A percentile compares a stretch with the other conserved stretches of the same genome.
Evolutionary conservation across 192 early-diverging fungal genomes (phyloP).

Genomic region (Pilobolus umbonatus): DNA sequence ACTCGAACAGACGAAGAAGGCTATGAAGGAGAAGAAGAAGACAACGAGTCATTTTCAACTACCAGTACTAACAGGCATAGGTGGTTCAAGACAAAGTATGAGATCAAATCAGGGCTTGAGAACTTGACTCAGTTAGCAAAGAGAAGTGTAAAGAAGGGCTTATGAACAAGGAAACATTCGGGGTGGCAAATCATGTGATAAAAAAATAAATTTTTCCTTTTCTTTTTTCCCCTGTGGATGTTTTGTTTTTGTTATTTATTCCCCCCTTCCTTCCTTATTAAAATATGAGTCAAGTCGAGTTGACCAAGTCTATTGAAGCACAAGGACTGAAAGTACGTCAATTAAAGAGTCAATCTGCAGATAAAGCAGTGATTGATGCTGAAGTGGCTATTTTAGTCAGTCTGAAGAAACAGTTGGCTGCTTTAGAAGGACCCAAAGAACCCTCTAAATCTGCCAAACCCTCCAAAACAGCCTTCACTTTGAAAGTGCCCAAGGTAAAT

Average conservation of each 20-base stretch:
- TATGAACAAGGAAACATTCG: too few relatives aligned
- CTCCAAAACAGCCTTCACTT: slow-evolving; percentile 48
- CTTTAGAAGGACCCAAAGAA: slow-evolving; percentile 23
- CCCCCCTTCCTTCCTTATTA: background rate
- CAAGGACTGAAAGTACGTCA: slow-evolving; percentile 57
- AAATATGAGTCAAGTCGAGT: too few relatives aligned
- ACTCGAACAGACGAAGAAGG: too few relatives aligned
- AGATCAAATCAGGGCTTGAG: too few relatives aligned
- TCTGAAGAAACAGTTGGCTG: slow-evolving; percentile 60
- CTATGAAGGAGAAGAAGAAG: too few relatives aligned
- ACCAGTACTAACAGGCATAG: too few relatives aligned
- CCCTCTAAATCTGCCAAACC: slow-evolving; percentile 5
- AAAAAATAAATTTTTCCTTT: background rate
- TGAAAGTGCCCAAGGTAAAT: slow-evolving; percentile 77
- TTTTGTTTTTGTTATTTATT: too few relatives aligned
- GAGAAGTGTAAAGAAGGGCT: too few relatives aligned
- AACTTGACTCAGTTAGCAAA: too few relatives aligned
- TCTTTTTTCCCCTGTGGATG: too few relatives aligned
- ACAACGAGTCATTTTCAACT: too few relatives aligned
- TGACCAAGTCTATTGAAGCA: slow-evolving; percentile 53
- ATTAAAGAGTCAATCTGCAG: slow-evolving; percentile 58
- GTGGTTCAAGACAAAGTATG: too few relatives aligned
- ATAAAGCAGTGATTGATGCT: slow-evolving; percentile 48
- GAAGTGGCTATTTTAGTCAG: slow-evolving; percentile 52
- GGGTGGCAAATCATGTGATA: background rate